Percentiles rank a stretch among this genome's conserved stretches.
Conservation (phyloP, 2,329 filamentous ascomycete genomes). For the Exophiala lecanii-corni region DNA sequence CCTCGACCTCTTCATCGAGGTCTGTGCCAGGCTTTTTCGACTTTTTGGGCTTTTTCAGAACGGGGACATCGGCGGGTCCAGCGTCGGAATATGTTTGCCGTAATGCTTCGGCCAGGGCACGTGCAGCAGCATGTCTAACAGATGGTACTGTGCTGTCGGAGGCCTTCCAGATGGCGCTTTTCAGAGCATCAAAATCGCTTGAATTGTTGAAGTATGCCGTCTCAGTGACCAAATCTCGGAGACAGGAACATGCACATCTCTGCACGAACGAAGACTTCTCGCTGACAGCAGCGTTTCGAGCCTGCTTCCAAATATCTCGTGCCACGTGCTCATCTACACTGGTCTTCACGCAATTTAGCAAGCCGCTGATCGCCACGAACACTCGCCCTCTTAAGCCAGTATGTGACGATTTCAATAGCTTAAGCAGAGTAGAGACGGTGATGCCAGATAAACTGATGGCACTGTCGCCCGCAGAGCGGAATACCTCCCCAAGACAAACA, state of each 20-base stretch:
- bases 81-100: slow-evolving; percentile 73
- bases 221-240: slow-evolving; percentile 66
- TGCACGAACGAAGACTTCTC: slow-evolving; percentile 85
- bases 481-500: slow-evolving; percentile 81
- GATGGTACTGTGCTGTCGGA: slow-evolving; percentile 72
- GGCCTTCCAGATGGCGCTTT: slow-evolving; percentile 75
- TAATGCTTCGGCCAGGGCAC: slow-evolving; percentile 76
- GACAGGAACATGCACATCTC: slow-evolving; percentile 70
- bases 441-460: slow-evolving; percentile 77
- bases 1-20: slow-evolving; percentile 71
- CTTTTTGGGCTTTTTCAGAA: slow-evolving; percentile 67
- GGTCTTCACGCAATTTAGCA: slow-evolving; percentile 67
- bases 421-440: slow-evolving; percentile 66
- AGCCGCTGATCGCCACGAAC: slow-evolving; percentile 69
- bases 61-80: slow-evolving; percentile 50
- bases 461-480: slow-evolving; percentile 88
- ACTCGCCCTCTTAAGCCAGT: slow-evolving; percentile 76
- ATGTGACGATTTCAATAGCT: slow-evolving; percentile 76
- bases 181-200: slow-evolving; percentile 84
- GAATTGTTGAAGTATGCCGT: slow-evolving; percentile 84
- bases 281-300: slow-evolving; percentile 65
- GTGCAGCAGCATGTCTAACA: slow-evolving; percentile 80
- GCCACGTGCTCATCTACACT: slow-evolving; percentile 79
- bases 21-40: slow-evolving; percentile 58
- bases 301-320: slow-evolving; percentile 92